Evolutionary conservation across 768 basidiomycete genomes (phyloP), one percentile per base, ranked within the genome.

Genomic region (Asterophora parasitica): DNA sequence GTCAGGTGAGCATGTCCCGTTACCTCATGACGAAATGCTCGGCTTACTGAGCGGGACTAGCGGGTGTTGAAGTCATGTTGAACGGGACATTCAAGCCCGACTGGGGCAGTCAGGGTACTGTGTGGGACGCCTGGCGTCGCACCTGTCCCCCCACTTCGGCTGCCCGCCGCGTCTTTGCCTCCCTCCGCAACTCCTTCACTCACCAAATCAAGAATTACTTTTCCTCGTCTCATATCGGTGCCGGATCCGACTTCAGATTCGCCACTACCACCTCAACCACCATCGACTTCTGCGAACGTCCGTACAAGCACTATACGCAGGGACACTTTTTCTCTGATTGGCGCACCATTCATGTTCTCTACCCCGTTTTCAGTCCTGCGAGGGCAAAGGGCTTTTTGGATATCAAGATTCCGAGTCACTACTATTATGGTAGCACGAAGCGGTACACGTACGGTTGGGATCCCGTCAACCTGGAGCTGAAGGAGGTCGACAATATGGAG

Each of bases 261-360:
- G 70, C 72, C 10, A 54, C 67, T 23, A 66, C 66, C 1, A 82
- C 83, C 8, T 82, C 88, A 6, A 48, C 80, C 43, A 70, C 72
- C 4, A 75, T 81, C 52, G 83, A 94, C 59, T 93, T 88, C 61
- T 99, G 96, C 66, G 59, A 69, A 27, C 71, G 80, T 28, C 92
- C 95, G 0, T 86, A 89, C 68, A 83, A 87, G 15, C 92, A 86
- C 55, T 83, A 88, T 59, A 76, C 77, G 23, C 96, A 98, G 61
- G 93, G 94, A 9, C 93, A 92, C 66, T 97, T 96, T 67, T 98
- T 96, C 78, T 91, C 90, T 13, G 95, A 99, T 65, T 96, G 92
- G 89, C 75, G 94, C 16, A 88, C 86, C 0, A 83, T 97, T 49
- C 80, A 88, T 9, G 80, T 80, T 1, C 73, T 95, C n/a, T 94